Evolutionary conservation across 305 asterid genomes (phyloP), one percentile per base, ranked within the genome.

Genomic region (Fraxinus greggii): DNA sequence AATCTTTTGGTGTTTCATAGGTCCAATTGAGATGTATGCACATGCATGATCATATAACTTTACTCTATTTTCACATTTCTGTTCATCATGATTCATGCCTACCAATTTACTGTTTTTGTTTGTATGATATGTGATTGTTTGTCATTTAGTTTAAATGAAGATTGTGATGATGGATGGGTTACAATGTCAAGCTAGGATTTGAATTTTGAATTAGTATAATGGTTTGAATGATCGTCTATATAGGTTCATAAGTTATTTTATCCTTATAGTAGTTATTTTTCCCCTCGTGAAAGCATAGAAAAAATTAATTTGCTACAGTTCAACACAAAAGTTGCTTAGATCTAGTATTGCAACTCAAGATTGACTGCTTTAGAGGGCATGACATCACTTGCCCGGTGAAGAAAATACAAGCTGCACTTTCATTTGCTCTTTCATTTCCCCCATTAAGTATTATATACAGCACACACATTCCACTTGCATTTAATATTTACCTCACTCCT

Each of bases 1-100:
- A 69, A 86, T 75, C 13, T 76, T 13, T 80, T 45, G 73, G 56
- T 83, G 82, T 56, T 42, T 75, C n/a, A 81, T n/a, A 2, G 2
- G 48, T 12, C 67, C 21, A 36, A 45, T 83, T 48, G 45, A 63
- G 48, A 84, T 21, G 36, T 65, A 70, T n/a, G 70, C 23, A 38
- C 54, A 3, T 63, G n/a, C 69, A 51, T 9, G 36, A 40, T 40
- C 4, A 26, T 63, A 76, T 76, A 70, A n/a, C 40, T 84, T 75
- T 2, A 40, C 59, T 65, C 15, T 1, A 65, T 24, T 26, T 65
- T 65, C 21, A 10, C 17, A 65, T 65, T 56, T 26, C 35, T 65
- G 9, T 26, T 65, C 36, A 26, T 65, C 35, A 26, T 9, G 73
- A 51, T 51, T 51, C 63, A 51, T 51, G 73, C 36, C 21, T 26